These are phyloP conservation scores for Cystobasidium pallidum DNA, from an alignment of 1,284 basidiomycete genomes.

Conservation along the genomic window DNA sequence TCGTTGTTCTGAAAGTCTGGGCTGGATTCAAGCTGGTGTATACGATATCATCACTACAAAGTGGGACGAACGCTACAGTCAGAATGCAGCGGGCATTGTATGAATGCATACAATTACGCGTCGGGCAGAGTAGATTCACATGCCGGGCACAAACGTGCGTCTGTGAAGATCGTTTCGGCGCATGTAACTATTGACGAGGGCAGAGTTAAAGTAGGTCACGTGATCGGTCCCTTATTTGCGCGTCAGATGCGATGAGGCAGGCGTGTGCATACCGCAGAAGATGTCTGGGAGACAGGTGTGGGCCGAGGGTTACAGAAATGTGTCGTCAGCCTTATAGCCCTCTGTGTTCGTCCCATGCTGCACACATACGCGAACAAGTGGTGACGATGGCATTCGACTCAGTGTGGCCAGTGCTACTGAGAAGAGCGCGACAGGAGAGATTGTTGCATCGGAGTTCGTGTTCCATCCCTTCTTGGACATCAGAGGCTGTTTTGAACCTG, in stretches of 20 bases:
- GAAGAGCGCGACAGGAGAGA: conserved; percentile 27
- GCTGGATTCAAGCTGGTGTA: conserved; percentile 47
- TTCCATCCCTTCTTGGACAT: conserved; percentile 14
- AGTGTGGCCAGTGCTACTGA: conserved; percentile 27
- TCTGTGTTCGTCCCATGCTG: not conserved
- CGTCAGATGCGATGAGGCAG: not conserved
- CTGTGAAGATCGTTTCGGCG: conserved; percentile 48
- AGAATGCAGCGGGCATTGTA: too few relatives aligned
- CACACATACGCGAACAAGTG: conserved; percentile 46
- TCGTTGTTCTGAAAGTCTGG: conserved; percentile 46
- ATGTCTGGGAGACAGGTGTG: conserved; percentile 40
- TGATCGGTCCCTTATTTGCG: not conserved
- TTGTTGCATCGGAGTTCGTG: conserved; percentile 43
- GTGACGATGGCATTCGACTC: conserved; percentile 49
- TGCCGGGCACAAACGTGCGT: conserved; percentile 47
- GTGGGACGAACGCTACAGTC: not conserved
- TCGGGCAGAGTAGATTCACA: conserved; percentile 48
- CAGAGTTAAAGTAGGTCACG: not conserved
- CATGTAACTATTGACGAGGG: conserved; percentile 35
- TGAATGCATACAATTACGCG: conserved; percentile 20
- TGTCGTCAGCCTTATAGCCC: not conserved
- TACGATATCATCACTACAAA: conserved; percentile 44
- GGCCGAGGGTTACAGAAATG: not conserved
- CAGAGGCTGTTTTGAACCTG: not conserved
- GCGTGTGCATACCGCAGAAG: conserved; percentile 42